Evolutionary conservation across 2,329 filamentous ascomycete genomes (phyloP), one percentile per base, ranked within the genome.

Genomic region (Aureobasidium sp.): DNA sequence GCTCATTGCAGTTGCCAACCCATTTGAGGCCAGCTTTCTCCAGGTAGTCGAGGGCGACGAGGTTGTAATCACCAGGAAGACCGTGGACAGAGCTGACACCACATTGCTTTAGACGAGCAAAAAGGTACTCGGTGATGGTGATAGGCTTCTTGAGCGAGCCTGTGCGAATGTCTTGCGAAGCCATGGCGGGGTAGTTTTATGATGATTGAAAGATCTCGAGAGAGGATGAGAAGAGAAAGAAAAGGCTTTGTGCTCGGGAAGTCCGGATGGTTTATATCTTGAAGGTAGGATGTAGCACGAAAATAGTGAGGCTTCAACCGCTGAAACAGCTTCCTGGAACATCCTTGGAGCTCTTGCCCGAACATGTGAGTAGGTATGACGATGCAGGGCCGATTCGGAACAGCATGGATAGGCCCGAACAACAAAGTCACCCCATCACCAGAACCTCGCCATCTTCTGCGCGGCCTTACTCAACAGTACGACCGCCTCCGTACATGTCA

Each of bases 1-100:
- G 76, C 71, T 86, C 83, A 70, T 86, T 86, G 70, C 78, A 80
- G 69, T 84, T 86, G 64, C 83, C 83, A 5, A 84, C 81, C 83
- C 83, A 86, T 53, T 77, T 70, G 25, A 86, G 73, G 21, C 77
- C 82, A 54, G 74, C 66, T 27, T 71, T 69, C 36, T 66, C 64
- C 44, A 74, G 68, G 53, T 71, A 70, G 44, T 75, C 73, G 13
- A 74, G 69, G 5, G 73, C 62, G 3, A 65, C 65, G 25, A 73
- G 68, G 32, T 73, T 70, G 65, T 69, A 76, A 67, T 77, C 75
- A 58, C 73, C 69, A 16, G 73, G 71, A 9, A 83, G 76, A 21
- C 81, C 81, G 61, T 80, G 78, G 41, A 78, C 63, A 3, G 75
- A 75, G 29, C 72, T 68, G 29, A 79, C 71, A 39, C 77, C 77